Conservation (phyloP, 495 filamentous ascomycete genomes). For the Lentithecium fluviatile region DNA sequence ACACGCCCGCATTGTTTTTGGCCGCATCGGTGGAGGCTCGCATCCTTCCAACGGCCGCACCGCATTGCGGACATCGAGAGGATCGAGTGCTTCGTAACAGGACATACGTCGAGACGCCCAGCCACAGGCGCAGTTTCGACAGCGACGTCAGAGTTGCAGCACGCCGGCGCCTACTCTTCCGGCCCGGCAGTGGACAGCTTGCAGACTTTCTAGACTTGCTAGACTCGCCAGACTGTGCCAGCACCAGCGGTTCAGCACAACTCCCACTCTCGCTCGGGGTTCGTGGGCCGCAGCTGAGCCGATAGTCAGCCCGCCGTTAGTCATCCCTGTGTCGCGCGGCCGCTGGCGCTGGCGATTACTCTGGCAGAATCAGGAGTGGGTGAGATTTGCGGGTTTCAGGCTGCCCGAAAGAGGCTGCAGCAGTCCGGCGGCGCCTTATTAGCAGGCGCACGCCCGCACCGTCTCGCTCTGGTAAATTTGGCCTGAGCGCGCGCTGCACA, state of each 20-base stretch:
- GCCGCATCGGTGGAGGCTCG: neutral
- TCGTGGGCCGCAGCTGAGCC: conserved; percentile 22
- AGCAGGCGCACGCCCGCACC: conserved; percentile 4
- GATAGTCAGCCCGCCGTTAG: conserved; percentile 30
- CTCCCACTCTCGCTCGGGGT: conserved; percentile 10
- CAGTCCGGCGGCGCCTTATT: conserved; percentile 12
- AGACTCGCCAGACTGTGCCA: no score
- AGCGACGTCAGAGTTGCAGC: neutral
- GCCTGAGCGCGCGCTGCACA: neutral
- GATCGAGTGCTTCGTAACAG: conserved; percentile 1
- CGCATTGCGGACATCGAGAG: neutral
- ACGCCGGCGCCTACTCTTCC: neutral
- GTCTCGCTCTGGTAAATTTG: neutral
- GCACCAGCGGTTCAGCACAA: no score
- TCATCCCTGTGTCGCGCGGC: conserved; percentile 23
- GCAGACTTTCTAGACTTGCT: no score
- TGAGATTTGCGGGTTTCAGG: conserved; percentile 34
- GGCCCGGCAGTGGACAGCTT: neutral
- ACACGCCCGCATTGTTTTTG: conserved; percentile 7
- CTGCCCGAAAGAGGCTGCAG: conserved; percentile 18
- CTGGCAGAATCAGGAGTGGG: conserved; percentile 29
- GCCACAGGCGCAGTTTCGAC: neutral
- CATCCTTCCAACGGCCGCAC: conserved; percentile 6
- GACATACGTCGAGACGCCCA: neutral
- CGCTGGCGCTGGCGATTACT: conserved; percentile 22